These are phyloP conservation scores for Curvularia sp. DNA, from an alignment of 2,329 filamentous ascomycete genomes.

Conservation along the genomic window DNA sequence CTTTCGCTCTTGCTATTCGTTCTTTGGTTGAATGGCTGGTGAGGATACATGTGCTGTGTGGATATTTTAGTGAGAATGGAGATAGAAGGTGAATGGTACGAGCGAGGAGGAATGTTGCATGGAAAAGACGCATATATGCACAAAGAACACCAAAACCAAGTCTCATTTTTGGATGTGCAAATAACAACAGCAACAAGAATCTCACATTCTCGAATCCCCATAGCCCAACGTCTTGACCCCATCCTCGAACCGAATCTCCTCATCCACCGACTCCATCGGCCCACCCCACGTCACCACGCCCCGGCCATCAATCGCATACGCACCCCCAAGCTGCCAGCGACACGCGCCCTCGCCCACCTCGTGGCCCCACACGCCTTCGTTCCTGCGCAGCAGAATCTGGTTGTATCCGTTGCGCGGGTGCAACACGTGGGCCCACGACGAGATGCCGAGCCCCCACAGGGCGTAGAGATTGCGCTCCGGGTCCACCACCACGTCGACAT, in stretches of 20 bases:
- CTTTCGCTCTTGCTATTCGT: too few relatives aligned
- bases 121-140: too few relatives aligned
- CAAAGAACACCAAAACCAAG: too few relatives aligned
- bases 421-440: conserved; percentile 45
- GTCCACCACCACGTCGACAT: conserved; percentile 64
- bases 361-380: conserved; percentile 47
- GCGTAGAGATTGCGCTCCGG: conserved; percentile 65
- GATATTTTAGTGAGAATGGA: too few relatives aligned
- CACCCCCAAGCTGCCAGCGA: conserved; percentile 47
- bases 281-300: conserved; percentile 47
- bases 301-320: conserved; percentile 43
- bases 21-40: too few relatives aligned
- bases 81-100: too few relatives aligned
- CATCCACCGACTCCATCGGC: conserved; percentile 48
- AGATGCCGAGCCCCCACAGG: conserved; percentile 65
- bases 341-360: conserved; percentile 47
- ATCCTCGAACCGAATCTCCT: conserved; percentile 41
- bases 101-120: too few relatives aligned
- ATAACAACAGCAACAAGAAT: too few relatives aligned
- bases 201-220: conserved; percentile 16
- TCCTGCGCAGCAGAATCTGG: conserved; percentile 46
- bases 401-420: conserved; percentile 48
- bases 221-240: conserved; percentile 42
- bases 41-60: too few relatives aligned
- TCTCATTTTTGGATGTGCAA: too few relatives aligned